Evolutionary conservation across 352 stramenopile species (phyloP).

Genomic region (Pseudoperonospora humuli): DNA sequence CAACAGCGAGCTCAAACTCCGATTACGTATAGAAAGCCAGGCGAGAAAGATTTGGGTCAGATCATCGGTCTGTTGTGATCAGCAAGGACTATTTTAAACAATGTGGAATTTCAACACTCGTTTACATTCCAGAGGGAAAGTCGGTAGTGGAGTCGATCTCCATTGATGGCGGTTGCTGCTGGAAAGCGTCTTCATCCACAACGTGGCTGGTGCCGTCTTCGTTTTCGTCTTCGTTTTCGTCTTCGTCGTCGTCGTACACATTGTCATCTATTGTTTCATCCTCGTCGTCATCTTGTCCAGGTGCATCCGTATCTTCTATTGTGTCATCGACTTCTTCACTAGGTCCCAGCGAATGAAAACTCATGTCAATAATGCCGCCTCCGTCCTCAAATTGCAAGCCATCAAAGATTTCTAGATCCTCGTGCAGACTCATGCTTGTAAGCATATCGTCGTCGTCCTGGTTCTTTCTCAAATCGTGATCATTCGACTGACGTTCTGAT

Average conservation of each 20-base stretch:
- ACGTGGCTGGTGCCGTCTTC: slow-evolving; percentile 8
- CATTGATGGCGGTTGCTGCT: slow-evolving; percentile 5
- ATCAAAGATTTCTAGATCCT: slow-evolving; percentile 79
- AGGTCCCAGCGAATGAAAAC: slow-evolving; percentile 22
- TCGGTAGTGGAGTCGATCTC: slow-evolving; percentile 7
- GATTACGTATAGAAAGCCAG: slow-evolving; percentile 62
- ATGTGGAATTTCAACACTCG: slow-evolving; percentile 6
- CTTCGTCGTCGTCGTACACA: slow-evolving; percentile 57
- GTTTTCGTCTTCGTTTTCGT: slow-evolving; percentile 36
- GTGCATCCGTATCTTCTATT: slow-evolving; percentile 27
- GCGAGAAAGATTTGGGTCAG: slow-evolving; percentile 57
- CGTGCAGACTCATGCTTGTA: slow-evolving; percentile 67
- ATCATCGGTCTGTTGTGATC: slow-evolving; percentile 63
- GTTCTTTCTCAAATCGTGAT: slow-evolving; percentile 2
- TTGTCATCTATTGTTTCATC: slow-evolving; percentile 38
- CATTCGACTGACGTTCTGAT: slow-evolving; percentile 14
- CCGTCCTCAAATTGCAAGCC: slow-evolving; percentile 81
- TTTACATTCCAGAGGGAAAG: slow-evolving; percentile 26
- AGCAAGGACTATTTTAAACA: slow-evolving; percentile 4
- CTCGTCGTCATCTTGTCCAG: slow-evolving; percentile 33
- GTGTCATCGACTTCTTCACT: slow-evolving; percentile 18
- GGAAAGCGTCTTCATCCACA: slow-evolving; percentile 3
- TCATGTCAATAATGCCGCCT: slow-evolving; percentile 76
- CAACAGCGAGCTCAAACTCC: slow-evolving; percentile 32
- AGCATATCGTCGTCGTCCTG: slow-evolving; percentile 54